Base-by-base conservation (phyloP, 2,329 filamentous ascomycete genomes). In the Clonostachys solani region DNA sequence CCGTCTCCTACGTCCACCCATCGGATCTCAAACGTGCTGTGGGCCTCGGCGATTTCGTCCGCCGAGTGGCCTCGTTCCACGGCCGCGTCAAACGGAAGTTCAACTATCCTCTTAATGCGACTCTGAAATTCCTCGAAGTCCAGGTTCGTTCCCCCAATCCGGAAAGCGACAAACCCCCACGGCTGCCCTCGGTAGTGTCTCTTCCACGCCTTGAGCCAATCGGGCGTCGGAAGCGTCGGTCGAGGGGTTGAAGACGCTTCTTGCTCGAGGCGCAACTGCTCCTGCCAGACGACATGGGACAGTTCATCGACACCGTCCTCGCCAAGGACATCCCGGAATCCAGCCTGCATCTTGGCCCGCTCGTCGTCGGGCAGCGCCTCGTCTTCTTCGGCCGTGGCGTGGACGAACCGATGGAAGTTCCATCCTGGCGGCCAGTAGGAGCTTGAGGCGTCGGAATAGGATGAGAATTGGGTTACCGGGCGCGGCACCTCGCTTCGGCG, bases 401-500 rank as follows among this genome's bases (percentile, higher is more conserved):
- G 43, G 43, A 33, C 43, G 41, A 43, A 54, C 40, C 53, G 53
- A 5, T 46, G 48, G 44, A 49, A 51, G 47, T 45, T 47, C 54
- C 52, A 56, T 42, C 54, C 54, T 3, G 47, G 49, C 17, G 54
- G 48, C 54, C 54, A 56, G 46, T 56, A 54, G 17, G 50, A 48
- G 48, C 52, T 54, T 5, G 47, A 53, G 41, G 49, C 50, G 38
- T 56, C 54, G 8, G 52, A 54, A 43, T 52, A 55, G 36, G 12
- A n/a, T 3, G 12, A 38, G 12, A 38, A 10, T 8, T n/a, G 15
- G 15, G 12, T n/a, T 12, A 18, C 15, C 12, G 36, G 36, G 15
- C 15, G 17, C 17, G 36, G 34, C 10, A 36, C 34, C n/a, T 36
- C 34, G n/a, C n/a, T 36, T 36, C 34, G 34, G 34, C 34, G 34